phyloP scores from a whole-genome alignment of 495 filamentous ascomycete genomes.

The Lasiosphaeria ovina region DNA sequence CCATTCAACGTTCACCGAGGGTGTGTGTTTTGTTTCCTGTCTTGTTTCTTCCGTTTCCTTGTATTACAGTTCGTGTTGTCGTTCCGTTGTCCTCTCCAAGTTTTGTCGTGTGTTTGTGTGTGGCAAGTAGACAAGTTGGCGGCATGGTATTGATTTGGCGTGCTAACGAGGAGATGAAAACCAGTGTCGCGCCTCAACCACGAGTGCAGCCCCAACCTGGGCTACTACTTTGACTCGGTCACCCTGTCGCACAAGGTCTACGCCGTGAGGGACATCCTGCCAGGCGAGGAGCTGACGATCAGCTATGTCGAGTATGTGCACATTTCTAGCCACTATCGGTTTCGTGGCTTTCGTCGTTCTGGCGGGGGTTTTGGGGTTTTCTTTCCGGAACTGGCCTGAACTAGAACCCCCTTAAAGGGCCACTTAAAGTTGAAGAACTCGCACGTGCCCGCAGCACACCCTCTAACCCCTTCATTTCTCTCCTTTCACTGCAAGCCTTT shows the following conservation, averaged over 20 bases:
- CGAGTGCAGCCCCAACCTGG: conserved; percentile 35
- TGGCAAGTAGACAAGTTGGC: no score
- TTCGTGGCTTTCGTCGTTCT: neutral
- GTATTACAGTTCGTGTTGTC: no score
- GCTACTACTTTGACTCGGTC: conserved; percentile 36
- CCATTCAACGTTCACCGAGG: conserved; percentile 32
- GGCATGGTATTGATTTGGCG: no score
- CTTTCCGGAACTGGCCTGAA: neutral
- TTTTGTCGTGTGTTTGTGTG: no score
- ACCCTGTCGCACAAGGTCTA: conserved; percentile 31
- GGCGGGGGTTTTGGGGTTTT: neutral
- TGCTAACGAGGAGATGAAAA: neutral
- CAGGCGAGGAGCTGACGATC: conserved; percentile 33
- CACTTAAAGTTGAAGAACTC: neutral
- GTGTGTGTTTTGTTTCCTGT: conserved; percentile 13
- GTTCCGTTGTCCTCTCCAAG: no score
- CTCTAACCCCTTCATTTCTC: neutral
- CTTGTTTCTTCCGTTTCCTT: neutral
- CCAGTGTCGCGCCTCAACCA: conserved; percentile 38
- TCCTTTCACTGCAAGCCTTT: neutral
- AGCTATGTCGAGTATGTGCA: conserved; percentile 35
- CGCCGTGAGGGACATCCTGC: conserved; percentile 29
- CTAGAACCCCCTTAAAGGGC: neutral
- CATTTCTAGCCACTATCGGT: neutral
- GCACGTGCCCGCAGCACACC: no score